Evolutionary conservation across 805 yeast species (phyloP).

Genomic region (Candida argentea): DNA sequence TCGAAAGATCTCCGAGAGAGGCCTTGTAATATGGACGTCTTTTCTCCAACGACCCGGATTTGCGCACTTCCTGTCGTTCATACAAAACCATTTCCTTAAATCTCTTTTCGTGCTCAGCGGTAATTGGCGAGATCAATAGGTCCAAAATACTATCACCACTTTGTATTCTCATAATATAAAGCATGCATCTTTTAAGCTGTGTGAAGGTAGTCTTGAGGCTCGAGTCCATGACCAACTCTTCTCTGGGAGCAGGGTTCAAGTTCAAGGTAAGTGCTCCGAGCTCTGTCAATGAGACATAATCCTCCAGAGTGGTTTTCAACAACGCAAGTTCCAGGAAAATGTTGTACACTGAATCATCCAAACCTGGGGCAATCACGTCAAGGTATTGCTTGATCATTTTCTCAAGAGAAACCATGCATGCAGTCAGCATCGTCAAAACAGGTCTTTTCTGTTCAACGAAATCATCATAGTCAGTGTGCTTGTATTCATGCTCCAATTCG

Average conservation of each 20-base stretch:
- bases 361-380: conserved; percentile 35
- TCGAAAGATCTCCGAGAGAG: conserved; percentile 39
- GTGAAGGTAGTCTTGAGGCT: conserved; percentile 51
- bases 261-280: conserved; percentile 44
- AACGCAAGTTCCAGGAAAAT: conserved; percentile 31
- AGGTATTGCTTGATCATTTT: conserved; percentile 31
- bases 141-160: conserved; percentile 58
- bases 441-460: conserved; percentile 42
- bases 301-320: conserved; percentile 26
- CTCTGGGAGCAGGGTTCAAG: conserved; percentile 42
- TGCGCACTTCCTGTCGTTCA: conserved; percentile 25
- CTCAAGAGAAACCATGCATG: conserved; percentile 38
- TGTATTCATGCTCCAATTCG: conserved; percentile 50
- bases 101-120: conserved; percentile 55
- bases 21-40: conserved; percentile 35
- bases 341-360: conserved; percentile 46
- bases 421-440: conserved; percentile 29
- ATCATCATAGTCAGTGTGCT: conserved; percentile 60
- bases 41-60: conserved; percentile 30
- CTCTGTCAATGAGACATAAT: conserved; percentile 39
- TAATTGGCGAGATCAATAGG: conserved; percentile 55
- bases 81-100: conserved; percentile 45
- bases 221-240: conserved; percentile 41
- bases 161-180: conserved; percentile 79
- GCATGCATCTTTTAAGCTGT: conserved; percentile 74